Evolutionary conservation across 139 green algal species (phyloP).

Genomic region (Chlorella sp.): DNA sequence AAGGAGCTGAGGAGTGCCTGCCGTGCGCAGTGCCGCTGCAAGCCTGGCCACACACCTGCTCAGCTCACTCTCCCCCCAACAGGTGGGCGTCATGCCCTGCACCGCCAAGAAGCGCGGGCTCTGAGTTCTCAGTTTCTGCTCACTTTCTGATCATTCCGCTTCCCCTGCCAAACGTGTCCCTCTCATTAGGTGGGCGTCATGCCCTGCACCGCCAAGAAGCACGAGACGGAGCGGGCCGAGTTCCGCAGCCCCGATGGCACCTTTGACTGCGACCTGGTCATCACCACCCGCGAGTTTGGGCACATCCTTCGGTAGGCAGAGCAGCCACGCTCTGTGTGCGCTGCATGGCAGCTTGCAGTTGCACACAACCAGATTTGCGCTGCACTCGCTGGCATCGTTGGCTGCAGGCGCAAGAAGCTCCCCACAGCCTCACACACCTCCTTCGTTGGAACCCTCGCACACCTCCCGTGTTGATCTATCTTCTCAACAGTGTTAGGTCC

Average conservation of each 20-base stretch:
- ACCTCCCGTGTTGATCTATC: too few relatives aligned
- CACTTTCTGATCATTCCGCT: not conserved
- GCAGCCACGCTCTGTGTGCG: not conserved
- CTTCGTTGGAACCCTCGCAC: too few relatives aligned
- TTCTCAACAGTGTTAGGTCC: too few relatives aligned
- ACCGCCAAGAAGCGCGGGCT: slow-evolving; percentile 70
- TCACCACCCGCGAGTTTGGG: slow-evolving; percentile 74
- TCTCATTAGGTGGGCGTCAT: slow-evolving; percentile 56
- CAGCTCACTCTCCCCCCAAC: too few relatives aligned
- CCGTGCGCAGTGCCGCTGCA: too few relatives aligned
- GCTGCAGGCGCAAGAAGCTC: slow-evolving; percentile 49
- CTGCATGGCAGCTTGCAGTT: too few relatives aligned
- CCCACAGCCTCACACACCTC: slow-evolving; percentile 55
- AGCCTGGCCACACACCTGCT: too few relatives aligned
- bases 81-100: slow-evolving; percentile 73
- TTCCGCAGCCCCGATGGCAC: slow-evolving; percentile 7
- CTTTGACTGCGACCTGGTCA: slow-evolving; percentile 43
- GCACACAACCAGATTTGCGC: too few relatives aligned
- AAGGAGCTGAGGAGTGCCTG: too few relatives aligned
- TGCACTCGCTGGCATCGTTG: too few relatives aligned
- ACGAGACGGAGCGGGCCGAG: slow-evolving; percentile 68
- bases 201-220: slow-evolving; percentile 74
- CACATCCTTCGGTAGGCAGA: slow-evolving; percentile 49
- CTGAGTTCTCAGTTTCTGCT: too few relatives aligned
- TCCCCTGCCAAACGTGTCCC: too few relatives aligned